phyloP scores from a whole-genome alignment of 1,139 yeast genomes.

The Candida dubliniensis region DNA sequence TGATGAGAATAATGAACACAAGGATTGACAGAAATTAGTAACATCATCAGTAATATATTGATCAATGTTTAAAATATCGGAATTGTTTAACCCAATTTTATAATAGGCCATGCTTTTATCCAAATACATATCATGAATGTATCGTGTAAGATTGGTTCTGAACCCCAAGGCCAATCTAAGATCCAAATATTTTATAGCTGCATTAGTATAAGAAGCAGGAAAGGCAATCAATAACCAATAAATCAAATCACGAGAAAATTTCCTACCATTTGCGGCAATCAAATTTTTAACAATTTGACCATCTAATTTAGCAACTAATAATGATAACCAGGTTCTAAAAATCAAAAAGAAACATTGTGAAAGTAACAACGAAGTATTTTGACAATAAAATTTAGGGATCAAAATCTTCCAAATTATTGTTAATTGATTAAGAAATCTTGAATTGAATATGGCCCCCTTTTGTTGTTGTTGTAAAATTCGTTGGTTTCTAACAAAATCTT shows the following conservation, averaged over 20 bases:
- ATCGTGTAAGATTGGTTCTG: slow-evolving; percentile 80
- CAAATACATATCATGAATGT: slow-evolving; percentile 86
- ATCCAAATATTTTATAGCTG: slow-evolving; percentile 82
- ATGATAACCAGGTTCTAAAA: slow-evolving; percentile 82
- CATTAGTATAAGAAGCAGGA: slow-evolving; percentile 91
- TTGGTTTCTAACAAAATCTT: slow-evolving; percentile 48
- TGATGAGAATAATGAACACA: slow-evolving; percentile 80
- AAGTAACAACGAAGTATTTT: slow-evolving; percentile 63
- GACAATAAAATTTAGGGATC: slow-evolving; percentile 70
- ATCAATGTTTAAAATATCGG: slow-evolving; percentile 52
- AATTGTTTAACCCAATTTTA: slow-evolving; percentile 57
- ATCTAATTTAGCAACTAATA: slow-evolving; percentile 83
- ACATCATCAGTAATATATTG: slow-evolving; percentile 88
- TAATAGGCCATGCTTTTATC: slow-evolving; percentile 82
- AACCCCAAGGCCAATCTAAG: slow-evolving; percentile 78
- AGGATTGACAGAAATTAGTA: slow-evolving; percentile 76
- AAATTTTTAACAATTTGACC: slow-evolving; percentile 91
- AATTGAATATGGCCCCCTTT: slow-evolving; percentile 45
- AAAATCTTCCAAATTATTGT: slow-evolving; percentile 78
- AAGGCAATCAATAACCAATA: slow-evolving; percentile 90
- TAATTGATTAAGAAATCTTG: slow-evolving; percentile 71
- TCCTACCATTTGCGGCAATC: slow-evolving; percentile 77
- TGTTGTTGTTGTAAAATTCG: slow-evolving; percentile 31
- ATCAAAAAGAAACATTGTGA: slow-evolving; percentile 77
- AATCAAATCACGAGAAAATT: slow-evolving; percentile 72